These are phyloP conservation scores for Drosera spatulata DNA, from an alignment of 179 eudicot species.

Conservation along the genomic window DNA sequence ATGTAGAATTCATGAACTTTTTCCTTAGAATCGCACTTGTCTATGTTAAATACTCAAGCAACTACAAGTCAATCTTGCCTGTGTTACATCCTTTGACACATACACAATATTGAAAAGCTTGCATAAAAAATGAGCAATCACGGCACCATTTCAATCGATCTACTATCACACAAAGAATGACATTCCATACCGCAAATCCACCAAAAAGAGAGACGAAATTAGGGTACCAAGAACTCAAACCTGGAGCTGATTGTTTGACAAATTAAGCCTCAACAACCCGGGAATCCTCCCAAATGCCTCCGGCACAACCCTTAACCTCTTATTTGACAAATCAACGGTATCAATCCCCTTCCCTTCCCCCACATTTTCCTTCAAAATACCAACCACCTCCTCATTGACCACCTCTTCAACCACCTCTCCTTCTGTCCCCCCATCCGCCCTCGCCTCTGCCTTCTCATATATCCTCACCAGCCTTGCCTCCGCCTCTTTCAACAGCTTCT, in stretches of 20 bases:
- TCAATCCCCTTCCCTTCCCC: constrained; percentile 21
- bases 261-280: constrained; percentile 39
- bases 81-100: too few relatives aligned
- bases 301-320: constrained; percentile 45
- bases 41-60: too few relatives aligned
- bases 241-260: constrained; percentile 76
- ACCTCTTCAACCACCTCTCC: constrained; percentile 17
- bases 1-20: too few relatives aligned
- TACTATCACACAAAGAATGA: too few relatives aligned
- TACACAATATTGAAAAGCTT: too few relatives aligned
- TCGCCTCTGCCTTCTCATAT: constrained; percentile 30
- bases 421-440: background rate
- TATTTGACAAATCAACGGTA: constrained; percentile 45
- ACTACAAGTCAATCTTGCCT: too few relatives aligned
- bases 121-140: too few relatives aligned
- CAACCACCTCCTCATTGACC: constrained; percentile 59
- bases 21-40: too few relatives aligned
- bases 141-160: too few relatives aligned
- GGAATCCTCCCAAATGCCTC: constrained; percentile 65
- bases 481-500: constrained; percentile 42
- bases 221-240: constrained; percentile 17
- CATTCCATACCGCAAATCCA: too few relatives aligned
- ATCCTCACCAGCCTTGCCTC: constrained; percentile 60
- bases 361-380: constrained; percentile 38
- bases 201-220: too few relatives aligned